phyloP scores from a whole-genome alignment of 805 yeast species.

The Lipomyces yamanashiensis region DNA sequence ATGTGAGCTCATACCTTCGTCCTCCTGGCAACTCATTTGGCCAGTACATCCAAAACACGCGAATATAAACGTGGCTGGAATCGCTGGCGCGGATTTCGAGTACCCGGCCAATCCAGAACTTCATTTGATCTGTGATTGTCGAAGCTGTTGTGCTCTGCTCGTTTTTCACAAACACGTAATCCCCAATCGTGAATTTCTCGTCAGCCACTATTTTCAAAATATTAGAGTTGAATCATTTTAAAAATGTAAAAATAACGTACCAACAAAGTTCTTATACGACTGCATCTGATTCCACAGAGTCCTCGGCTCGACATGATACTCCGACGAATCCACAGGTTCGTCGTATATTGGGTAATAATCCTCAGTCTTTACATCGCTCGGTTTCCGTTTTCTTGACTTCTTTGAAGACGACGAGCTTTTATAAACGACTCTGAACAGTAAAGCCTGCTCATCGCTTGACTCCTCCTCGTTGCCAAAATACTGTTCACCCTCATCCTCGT shows the following conservation, averaged over 20 bases:
- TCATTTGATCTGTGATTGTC: conserved; percentile 11
- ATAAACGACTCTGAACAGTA: conserved; percentile 1
- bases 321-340: conserved; percentile 19
- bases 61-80: conserved; percentile 24
- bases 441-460: conserved; percentile 1
- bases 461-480: conserved; percentile 7
- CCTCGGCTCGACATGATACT: conserved; percentile 22
- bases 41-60: conserved; percentile 35
- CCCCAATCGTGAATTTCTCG: conserved; percentile 28
- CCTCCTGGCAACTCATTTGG: conserved; percentile 34
- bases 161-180: conserved; percentile 32
- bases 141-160: conserved; percentile 2
- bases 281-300: conserved; percentile 20
- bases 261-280: conserved; percentile 22
- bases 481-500: background rate
- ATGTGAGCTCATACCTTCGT: conserved; percentile 13
- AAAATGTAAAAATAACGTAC: conserved; percentile 4
- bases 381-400: conserved; percentile 5
- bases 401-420: background rate
- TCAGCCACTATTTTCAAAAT: conserved; percentile 17
- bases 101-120: conserved; percentile 31
- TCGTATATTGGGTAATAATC: background rate
- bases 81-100: conserved; percentile 30
- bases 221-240: background rate
- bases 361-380: background rate